These are phyloP conservation scores for Nicotiana otophora DNA, from an alignment of 257 asterid species.

Conservation along the genomic window DNA sequence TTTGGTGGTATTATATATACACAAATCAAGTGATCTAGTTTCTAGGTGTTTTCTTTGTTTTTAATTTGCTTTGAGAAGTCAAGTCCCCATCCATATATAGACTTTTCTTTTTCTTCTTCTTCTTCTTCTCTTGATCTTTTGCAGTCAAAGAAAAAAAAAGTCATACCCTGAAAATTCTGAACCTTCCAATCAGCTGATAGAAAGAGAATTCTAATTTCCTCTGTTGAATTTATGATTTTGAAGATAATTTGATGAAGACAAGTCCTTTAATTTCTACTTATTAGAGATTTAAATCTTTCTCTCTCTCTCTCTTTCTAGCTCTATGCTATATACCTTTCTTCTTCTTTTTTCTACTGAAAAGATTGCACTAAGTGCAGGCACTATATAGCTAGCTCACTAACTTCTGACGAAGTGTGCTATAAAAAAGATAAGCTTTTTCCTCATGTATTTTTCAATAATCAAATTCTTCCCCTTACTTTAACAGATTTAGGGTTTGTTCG, in stretches of 20 bases:
- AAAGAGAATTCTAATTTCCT: constrained; percentile 13
- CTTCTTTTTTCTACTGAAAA: background rate
- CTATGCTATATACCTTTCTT: background rate
- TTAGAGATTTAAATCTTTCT: background rate
- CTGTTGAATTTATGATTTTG: background rate
- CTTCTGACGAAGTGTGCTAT: background rate
- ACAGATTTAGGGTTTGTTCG: background rate
- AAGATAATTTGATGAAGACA: constrained; percentile 39
- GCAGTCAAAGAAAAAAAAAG: constrained; percentile 45
- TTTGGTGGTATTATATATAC: background rate
- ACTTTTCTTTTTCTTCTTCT: constrained; percentile 29
- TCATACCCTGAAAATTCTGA: constrained; percentile 26
- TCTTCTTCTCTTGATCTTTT: constrained; percentile 24
- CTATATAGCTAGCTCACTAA: constrained; percentile 4
- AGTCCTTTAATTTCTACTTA: constrained; percentile 14
- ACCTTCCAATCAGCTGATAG: constrained; percentile 10
- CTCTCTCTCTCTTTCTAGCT: background rate
- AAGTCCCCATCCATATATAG: constrained; percentile 58
- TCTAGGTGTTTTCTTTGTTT: constrained; percentile 13
- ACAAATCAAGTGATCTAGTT: constrained; percentile 1
- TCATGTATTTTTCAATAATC: background rate
- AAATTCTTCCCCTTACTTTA: background rate
- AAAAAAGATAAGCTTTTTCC: background rate
- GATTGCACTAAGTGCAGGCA: background rate
- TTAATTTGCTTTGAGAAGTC: constrained; percentile 29